phyloP scores from a whole-genome alignment of 768 basidiomycete species.

The Collybiopsis confluens region DNA sequence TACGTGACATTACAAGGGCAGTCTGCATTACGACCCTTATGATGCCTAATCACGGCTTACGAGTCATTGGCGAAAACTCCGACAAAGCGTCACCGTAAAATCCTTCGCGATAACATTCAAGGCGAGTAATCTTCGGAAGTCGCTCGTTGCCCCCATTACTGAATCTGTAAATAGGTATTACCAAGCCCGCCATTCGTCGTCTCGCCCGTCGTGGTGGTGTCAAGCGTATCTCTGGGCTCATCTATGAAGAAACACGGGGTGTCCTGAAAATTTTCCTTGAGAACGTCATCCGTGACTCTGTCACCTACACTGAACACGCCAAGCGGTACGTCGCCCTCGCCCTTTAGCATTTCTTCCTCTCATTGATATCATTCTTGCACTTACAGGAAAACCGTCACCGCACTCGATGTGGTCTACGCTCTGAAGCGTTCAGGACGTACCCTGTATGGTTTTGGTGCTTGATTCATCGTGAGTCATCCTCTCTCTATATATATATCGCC shows the following conservation, averaged over 20 bases:
- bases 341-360: not conserved
- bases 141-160: not conserved
- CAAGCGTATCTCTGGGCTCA: slow-evolving; percentile 43
- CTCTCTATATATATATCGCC: not conserved
- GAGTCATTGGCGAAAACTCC: no score
- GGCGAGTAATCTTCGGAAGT: slow-evolving; percentile 22
- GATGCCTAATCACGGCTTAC: no score
- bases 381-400: slow-evolving; percentile 54
- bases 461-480: slow-evolving; percentile 3
- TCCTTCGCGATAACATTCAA: slow-evolving; percentile 63
- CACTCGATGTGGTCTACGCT: slow-evolving; percentile 57
- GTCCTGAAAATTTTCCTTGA: slow-evolving; percentile 44
- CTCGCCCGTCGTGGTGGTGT: slow-evolving; percentile 53
- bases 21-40: no score
- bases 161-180: not conserved
- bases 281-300: slow-evolving; percentile 64
- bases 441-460: slow-evolving; percentile 60
- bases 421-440: slow-evolving; percentile 51
- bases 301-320: slow-evolving; percentile 77
- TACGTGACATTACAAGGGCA: no score
- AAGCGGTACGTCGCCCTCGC: slow-evolving; percentile 35
- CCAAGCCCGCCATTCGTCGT: slow-evolving; percentile 56
- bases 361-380: not conserved
- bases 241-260: slow-evolving; percentile 58
- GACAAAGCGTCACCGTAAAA: slow-evolving; percentile 77